phyloP scores from a whole-genome alignment of 768 basidiomycete species.

The Tricholoma matsutake region DNA sequence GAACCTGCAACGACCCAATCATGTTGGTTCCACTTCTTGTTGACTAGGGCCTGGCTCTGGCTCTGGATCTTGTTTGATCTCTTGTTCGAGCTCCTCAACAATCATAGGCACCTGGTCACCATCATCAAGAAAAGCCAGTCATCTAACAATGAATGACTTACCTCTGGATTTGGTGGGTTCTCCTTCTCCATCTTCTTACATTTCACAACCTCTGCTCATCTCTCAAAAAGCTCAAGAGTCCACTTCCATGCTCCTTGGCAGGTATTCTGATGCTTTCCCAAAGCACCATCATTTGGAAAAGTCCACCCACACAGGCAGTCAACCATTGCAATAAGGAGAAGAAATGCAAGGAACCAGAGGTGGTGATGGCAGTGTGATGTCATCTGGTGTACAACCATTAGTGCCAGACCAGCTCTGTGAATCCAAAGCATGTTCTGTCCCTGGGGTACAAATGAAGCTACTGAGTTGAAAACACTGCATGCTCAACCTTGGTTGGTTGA shows the following conservation, averaged over 20 bases:
- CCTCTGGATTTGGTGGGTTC: not conserved
- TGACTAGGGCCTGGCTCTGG: not conserved
- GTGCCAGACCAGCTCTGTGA: no score
- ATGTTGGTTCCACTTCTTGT: not conserved
- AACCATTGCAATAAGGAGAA: not conserved
- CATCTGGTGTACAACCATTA: no score
- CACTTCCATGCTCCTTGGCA: not conserved
- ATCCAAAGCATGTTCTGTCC: no score
- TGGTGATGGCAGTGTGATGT: no score
- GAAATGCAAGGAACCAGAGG: not conserved
- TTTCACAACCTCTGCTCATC: not conserved
- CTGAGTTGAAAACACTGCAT: no score
- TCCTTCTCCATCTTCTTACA: not conserved
- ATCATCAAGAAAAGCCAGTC: not conserved
- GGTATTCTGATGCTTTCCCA: not conserved
- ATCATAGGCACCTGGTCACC: no score
- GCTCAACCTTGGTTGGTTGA: no score
- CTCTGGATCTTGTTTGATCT: not conserved
- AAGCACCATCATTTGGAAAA: not conserved
- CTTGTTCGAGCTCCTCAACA: not conserved
- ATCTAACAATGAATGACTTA: not conserved
- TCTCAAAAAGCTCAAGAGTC: not conserved
- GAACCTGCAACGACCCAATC: not conserved
- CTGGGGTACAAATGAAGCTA: no score
- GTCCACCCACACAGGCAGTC: not conserved